Evolutionary conservation across 176 grass and related monocot species (phyloP).

Genomic region (Luzula sylvatica): DNA sequence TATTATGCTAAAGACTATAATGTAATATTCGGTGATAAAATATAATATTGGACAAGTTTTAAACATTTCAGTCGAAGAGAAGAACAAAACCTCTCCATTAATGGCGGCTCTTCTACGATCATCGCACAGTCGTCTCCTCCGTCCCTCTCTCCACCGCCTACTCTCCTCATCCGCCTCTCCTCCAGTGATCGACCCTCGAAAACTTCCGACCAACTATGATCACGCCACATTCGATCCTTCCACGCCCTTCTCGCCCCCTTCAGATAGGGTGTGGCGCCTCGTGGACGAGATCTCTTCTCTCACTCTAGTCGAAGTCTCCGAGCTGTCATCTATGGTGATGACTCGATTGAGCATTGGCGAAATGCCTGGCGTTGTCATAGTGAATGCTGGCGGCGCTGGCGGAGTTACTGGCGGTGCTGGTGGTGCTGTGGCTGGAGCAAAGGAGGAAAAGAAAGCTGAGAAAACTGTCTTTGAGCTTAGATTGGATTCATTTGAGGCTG

Average conservation of each 20-base stretch:
- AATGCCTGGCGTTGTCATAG: conserved; percentile 51
- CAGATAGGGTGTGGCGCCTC: conserved; percentile 90
- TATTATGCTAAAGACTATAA: too few relatives aligned
- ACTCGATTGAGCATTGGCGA: conserved; percentile 40
- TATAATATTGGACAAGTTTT: background rate
- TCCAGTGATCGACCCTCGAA: conserved; percentile 49
- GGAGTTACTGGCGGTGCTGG: conserved; percentile 12
- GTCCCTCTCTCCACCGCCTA: background rate
- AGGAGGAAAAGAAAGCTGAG: conserved; percentile 55
- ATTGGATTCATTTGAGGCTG: conserved; percentile 66
- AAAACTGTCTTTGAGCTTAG: conserved; percentile 94
- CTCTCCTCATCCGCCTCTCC: conserved; percentile 18
- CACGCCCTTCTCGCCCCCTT: conserved; percentile 37
- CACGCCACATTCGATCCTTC: conserved; percentile 56
- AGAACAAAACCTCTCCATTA: background rate
- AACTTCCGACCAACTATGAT: conserved; percentile 68
- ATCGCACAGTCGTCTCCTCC: conserved; percentile 31
- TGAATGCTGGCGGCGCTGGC: conserved; percentile 62
- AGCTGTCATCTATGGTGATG: conserved; percentile 55
- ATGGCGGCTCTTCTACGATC: conserved; percentile 46
- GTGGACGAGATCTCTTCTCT: conserved; percentile 77
- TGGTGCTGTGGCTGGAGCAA: conserved; percentile 14
- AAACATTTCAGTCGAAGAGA: background rate
- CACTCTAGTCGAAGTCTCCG: conserved; percentile 45
- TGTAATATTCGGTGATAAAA: too few relatives aligned